phyloP scores from a whole-genome alignment of 78 protist genomes.

The Speleostelium caveatum region DNA sequence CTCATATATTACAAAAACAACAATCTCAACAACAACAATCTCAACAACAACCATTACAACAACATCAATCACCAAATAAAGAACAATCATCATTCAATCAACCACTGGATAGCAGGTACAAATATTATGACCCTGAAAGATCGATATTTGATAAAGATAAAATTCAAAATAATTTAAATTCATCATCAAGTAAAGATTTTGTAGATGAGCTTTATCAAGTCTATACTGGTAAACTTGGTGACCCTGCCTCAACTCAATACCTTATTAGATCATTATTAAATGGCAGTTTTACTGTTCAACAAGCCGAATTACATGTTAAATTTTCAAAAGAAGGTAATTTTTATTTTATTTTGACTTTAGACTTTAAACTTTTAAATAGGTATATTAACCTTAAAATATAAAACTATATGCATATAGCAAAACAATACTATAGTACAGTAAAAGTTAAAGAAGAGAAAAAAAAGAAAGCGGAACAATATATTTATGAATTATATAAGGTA shows the following conservation, averaged over 20 bases:
- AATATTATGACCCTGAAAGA: constrained; percentile 41
- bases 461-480: constrained; percentile 55
- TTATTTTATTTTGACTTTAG: background rate
- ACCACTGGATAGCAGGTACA: background rate
- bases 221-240: constrained; percentile 75
- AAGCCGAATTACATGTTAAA: constrained; percentile 78
- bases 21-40: background rate
- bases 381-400: no score
- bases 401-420: background rate
- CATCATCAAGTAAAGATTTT: constrained; percentile 9
- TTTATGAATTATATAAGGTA: constrained; percentile 60
- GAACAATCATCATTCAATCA: background rate
- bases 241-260: constrained; percentile 72
- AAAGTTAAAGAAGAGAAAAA: constrained; percentile 46
- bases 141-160: constrained; percentile 55
- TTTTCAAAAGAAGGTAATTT: constrained; percentile 62
- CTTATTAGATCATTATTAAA: constrained; percentile 39
- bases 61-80: background rate
- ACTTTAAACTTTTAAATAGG: background rate
- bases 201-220: constrained; percentile 45
- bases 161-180: background rate
- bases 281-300: constrained; percentile 39
- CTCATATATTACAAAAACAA: constrained; percentile 45
- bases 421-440: background rate
- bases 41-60: background rate